A percentile compares a stretch with the other conserved stretches of the same genome.
These are phyloP conservation scores for Suillus variegatus DNA, from an alignment of 768 basidiomycete genomes.

Conservation along the genomic window DNA sequence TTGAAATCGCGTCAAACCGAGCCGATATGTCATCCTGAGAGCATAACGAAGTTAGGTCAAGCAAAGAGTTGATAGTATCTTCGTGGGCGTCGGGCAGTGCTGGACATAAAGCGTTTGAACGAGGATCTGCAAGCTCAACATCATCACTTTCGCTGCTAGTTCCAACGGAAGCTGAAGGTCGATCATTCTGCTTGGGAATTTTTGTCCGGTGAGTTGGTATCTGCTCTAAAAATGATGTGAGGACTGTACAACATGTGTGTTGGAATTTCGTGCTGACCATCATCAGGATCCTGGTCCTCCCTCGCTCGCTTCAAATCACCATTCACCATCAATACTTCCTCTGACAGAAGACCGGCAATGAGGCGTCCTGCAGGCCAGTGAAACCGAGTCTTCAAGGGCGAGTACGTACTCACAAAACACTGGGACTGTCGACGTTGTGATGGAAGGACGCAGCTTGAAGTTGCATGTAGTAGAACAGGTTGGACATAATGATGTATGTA, in stretches of 20 bases:
- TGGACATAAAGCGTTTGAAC: background rate
- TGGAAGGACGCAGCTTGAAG: background rate
- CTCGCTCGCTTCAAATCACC: background rate
- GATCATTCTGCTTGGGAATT: background rate
- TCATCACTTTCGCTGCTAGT: background rate
- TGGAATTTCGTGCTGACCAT: background rate
- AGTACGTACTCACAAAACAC: background rate
- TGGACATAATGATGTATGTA: too few species aligned
- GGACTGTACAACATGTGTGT: background rate
- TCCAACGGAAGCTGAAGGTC: background rate
- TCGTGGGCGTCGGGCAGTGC: background rate
- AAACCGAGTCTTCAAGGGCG: background rate
- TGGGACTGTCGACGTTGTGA: background rate
- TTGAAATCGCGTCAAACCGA: constrained; percentile 51
- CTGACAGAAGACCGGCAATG: background rate
- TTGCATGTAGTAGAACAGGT: background rate
- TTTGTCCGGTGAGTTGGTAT: background rate
- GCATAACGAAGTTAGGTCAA: constrained; percentile 49
- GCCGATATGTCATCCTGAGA: constrained; percentile 37
- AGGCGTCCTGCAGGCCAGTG: background rate
- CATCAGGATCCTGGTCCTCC: background rate
- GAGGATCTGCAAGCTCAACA: background rate
- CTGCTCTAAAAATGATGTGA: background rate
- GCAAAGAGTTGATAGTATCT: constrained; percentile 24
- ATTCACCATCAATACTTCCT: background rate